Percentiles rank a stretch among this genome's conserved stretches.
Conservation (phyloP, 345 rosid genomes). For the Stellera chamaejasme region DNA sequence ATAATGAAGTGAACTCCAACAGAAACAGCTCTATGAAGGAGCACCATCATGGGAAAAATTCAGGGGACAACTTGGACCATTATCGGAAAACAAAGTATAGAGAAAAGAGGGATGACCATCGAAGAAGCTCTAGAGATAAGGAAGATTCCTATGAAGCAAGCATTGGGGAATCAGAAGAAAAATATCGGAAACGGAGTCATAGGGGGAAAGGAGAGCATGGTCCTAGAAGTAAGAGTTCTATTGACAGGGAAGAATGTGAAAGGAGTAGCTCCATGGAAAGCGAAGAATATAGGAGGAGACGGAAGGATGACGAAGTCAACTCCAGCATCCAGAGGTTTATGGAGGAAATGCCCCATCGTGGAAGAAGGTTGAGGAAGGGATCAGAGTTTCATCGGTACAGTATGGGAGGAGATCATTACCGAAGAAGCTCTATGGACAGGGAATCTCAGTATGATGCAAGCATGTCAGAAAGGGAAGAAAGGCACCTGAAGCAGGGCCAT, state of each 20-base stretch:
- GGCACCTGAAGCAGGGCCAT: slow-evolving; percentile 23
- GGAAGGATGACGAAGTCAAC: slow-evolving; percentile 19
- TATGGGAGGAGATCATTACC: slow-evolving; percentile 11
- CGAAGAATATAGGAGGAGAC: slow-evolving; percentile 22
- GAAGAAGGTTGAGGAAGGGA: slow-evolving; percentile 16
- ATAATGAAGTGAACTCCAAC: too few relatives aligned
- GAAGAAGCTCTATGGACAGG: slow-evolving; percentile 21
- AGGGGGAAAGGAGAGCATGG: slow-evolving; percentile 9
- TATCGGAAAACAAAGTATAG: slow-evolving; percentile 12
- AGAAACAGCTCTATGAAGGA: background rate
- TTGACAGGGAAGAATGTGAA: slow-evolving; percentile 16
- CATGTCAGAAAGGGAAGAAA: slow-evolving; percentile 19
- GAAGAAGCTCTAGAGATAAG: slow-evolving; percentile 20
- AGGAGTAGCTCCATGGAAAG: slow-evolving; percentile 20
- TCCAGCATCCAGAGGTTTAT: slow-evolving; percentile 2
- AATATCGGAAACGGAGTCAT: slow-evolving; percentile 23
- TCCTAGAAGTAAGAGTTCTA: background rate
- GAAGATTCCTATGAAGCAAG: slow-evolving; percentile 20
- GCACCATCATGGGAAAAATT: slow-evolving; percentile 2
- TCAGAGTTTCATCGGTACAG: slow-evolving; percentile 16
- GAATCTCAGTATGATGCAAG: slow-evolving; percentile 20
- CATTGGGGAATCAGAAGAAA: slow-evolving; percentile 19
- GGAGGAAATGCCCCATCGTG: slow-evolving; percentile 12
- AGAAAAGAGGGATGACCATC: slow-evolving; percentile 14
- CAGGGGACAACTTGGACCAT: slow-evolving; percentile 19